phyloP scores from a whole-genome alignment of 1,139 yeast genomes.

The Geotrichum armillariae region DNA sequence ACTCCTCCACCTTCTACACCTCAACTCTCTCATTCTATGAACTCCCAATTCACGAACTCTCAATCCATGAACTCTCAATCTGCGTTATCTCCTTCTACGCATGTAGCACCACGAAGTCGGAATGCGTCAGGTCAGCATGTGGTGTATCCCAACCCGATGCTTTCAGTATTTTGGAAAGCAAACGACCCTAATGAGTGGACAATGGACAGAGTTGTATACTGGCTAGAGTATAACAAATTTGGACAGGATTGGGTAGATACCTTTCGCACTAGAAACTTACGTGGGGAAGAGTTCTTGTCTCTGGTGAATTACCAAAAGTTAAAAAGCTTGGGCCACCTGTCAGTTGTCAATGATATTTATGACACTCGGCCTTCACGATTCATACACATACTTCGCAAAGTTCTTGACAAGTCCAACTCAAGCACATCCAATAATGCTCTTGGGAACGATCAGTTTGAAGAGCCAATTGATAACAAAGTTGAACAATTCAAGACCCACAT shows the following conservation, averaged over 20 bases:
- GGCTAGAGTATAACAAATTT: constrained; percentile 70
- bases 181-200: constrained; percentile 60
- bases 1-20: constrained; percentile 5
- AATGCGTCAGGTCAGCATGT: constrained; percentile 25
- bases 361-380: constrained; percentile 55
- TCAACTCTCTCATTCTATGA: constrained; percentile 1
- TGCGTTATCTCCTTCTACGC: constrained; percentile 21
- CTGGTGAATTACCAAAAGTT: constrained; percentile 67
- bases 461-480: constrained; percentile 10
- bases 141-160: constrained; percentile 22
- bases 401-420: constrained; percentile 43
- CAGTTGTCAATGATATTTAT: constrained; percentile 43
- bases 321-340: constrained; percentile 41
- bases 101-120: constrained; percentile 21
- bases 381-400: constrained; percentile 52
- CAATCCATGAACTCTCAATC: constrained; percentile 2
- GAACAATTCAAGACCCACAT: constrained; percentile 2
- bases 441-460: constrained; percentile 18
- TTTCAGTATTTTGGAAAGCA: constrained; percentile 34
- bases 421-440: constrained; percentile 21
- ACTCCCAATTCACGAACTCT: too few relatives aligned
- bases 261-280: constrained; percentile 58
- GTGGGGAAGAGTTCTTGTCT: constrained; percentile 65
- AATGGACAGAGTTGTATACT: constrained; percentile 57
- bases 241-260: constrained; percentile 71